Base-by-base conservation (phyloP, 2,329 filamentous ascomycete genomes). In the Hysterium pulicare region DNA sequence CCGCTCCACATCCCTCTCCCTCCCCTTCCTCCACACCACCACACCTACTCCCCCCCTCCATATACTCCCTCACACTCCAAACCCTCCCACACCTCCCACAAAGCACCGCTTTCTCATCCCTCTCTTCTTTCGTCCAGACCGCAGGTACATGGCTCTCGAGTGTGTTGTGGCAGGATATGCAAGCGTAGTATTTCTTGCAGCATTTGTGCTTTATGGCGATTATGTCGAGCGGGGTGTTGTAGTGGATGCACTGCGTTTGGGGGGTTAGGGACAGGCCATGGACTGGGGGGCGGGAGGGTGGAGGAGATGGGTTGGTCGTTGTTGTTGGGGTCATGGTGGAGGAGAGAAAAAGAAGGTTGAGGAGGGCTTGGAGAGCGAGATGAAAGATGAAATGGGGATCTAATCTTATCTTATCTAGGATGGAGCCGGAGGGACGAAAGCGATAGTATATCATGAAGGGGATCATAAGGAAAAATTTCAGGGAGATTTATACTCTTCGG, bases 181-280 rank as follows among this genome's bases (percentile, higher is more conserved):
- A 67, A 5, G 62, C 62, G 47, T 66, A 67, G 48, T 64, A 67
- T 38, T 59, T 64, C 13, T 50, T 40, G 51, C 63, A 67, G 51
- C 63, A 67, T 35, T 49, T 50, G 38, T 66, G 61, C 31, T 64
- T 59, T 44, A 67, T 64, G 41, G 63, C 61, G 43, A 67, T 62
- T 45, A 65, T 62, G 52, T 66, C 63, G 38, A 64, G 56, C 2
- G 58, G 49, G 2, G 58, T 58, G 33, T 55, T 49, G 47, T 53
- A 67, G 42, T 67, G 63, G 8, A 49, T 10, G 46, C 63, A 67
- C 55, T 67, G 61, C 1, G 61, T 64, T 19, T 52, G 41, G 3
- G 55, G 44, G 1, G 58, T 58, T 5, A 66, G 42, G 7, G 51
- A 53, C 24, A 61, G 13, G 31, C 63, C 63, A 38, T 61, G 46